Percentiles rank a stretch among this genome's conserved stretches.
Evolutionary conservation across 352 stramenopile genomes (phyloP).

Genomic region (Globisporangium splendens): DNA sequence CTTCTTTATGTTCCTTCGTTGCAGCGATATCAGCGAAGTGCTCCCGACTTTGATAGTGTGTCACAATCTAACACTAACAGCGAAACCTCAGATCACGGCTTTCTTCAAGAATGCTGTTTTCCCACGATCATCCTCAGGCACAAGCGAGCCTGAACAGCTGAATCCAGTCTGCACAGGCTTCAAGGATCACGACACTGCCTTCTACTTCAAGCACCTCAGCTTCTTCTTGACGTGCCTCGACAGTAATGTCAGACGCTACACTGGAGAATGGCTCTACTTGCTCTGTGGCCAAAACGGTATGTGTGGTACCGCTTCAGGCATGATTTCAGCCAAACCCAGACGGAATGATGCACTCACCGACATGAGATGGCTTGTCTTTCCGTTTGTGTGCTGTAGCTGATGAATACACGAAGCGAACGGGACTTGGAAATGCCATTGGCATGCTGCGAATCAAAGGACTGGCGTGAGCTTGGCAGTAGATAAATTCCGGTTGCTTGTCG

Average conservation of each 20-base stretch:
- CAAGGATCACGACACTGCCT: constrained; percentile 1
- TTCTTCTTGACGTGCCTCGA: constrained; percentile 75
- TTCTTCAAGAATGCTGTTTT: constrained; percentile 50
- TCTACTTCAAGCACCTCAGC: constrained; percentile 60
- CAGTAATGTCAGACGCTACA: constrained; percentile 62
- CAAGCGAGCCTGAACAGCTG: background rate
- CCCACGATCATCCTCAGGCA: background rate
- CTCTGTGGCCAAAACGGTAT: constrained; percentile 75
- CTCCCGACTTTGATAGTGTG: constrained; percentile 62
- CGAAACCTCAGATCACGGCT: constrained; percentile 17
- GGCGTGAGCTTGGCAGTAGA: constrained; percentile 18
- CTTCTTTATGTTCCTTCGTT: too few species aligned
- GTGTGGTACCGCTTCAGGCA: background rate
- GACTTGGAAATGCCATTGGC: constrained; percentile 71
- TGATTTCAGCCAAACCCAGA: too few species aligned
- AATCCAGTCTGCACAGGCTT: background rate
- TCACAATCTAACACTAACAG: constrained; percentile 48
- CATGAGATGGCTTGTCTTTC: background rate
- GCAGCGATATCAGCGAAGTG: constrained; percentile 38
- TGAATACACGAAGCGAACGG: constrained; percentile 66
- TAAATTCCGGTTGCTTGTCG: too few species aligned
- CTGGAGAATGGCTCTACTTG: constrained; percentile 68
- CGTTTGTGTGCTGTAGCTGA: constrained; percentile 39
- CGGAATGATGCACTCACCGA: too few species aligned
- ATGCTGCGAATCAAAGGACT: constrained; percentile 66